phyloP scores from a whole-genome alignment of 2,329 filamentous ascomycete species.

The Alternaria gaisen region DNA sequence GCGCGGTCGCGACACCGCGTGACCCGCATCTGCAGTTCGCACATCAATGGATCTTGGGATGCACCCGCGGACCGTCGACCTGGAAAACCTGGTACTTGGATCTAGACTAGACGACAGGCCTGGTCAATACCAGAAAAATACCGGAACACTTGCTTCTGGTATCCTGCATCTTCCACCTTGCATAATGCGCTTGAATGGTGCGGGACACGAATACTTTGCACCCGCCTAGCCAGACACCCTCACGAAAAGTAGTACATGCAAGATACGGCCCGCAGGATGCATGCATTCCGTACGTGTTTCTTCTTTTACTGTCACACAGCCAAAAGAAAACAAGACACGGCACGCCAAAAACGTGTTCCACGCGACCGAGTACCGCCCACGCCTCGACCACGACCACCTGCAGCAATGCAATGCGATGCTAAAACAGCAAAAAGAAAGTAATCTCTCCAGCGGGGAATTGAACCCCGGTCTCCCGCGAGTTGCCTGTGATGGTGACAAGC shows the following conservation, averaged over 20 bases:
- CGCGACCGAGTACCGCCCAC: too few species aligned
- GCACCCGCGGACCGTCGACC: not conserved
- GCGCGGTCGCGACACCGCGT: not conserved
- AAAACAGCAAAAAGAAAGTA: not conserved
- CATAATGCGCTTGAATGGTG: not conserved
- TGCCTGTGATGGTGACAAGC: constrained; percentile 1
- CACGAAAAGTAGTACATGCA: too few species aligned
- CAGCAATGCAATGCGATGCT: too few species aligned
- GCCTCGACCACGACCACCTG: too few species aligned
- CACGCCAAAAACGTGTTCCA: not conserved
- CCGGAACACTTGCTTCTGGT: too few species aligned
- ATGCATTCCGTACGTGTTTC: not conserved
- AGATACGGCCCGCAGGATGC: too few species aligned
- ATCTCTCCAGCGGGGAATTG: constrained; percentile 4
- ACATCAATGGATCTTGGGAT: not conserved
- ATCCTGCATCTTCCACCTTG: not conserved
- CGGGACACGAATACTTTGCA: not conserved
- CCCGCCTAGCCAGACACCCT: not conserved
- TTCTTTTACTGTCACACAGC: not conserved
- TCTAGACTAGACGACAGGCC: not conserved
- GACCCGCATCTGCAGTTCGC: not conserved
- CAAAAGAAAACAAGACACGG: not conserved
- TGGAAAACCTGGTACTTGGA: not conserved
- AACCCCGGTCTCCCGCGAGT: constrained; percentile 6
- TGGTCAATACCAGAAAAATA: not conserved